These are phyloP conservation scores for Boletus rufocinnamomeus DNA, from an alignment of 768 basidiomycete species.

Conservation along the genomic window DNA sequence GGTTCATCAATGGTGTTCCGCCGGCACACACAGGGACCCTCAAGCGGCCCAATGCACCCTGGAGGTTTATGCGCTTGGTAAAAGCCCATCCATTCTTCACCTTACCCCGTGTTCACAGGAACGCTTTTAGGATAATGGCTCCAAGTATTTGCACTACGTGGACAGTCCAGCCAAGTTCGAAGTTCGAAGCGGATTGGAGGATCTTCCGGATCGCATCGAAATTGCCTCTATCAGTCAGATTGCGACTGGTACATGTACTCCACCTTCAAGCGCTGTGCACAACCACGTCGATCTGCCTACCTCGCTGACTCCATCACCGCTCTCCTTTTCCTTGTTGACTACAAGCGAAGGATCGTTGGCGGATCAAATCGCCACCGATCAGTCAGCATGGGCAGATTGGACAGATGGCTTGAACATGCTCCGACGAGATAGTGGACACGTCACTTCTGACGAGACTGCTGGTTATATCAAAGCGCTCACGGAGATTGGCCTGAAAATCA, in stretches of 20 bases:
- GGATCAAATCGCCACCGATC: constrained; percentile 77
- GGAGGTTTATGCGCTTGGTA: constrained; percentile 89
- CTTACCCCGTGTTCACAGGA: neutral
- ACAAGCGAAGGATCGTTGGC: constrained; percentile 71
- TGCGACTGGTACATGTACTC: constrained; percentile 68
- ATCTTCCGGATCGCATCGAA: constrained; percentile 86
- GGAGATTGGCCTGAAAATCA: constrained; percentile 90
- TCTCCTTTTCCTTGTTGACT: constrained; percentile 77
- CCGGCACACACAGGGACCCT: constrained; percentile 42
- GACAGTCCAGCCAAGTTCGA: constrained; percentile 80
- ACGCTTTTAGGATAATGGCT: constrained; percentile 63
- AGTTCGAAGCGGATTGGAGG: constrained; percentile 79
- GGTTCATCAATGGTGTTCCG: constrained; percentile 84
- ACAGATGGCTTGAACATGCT: constrained; percentile 92
- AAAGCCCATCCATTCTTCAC: constrained; percentile 18
- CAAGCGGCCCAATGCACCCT: constrained; percentile 63
- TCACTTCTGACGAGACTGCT: constrained; percentile 81
- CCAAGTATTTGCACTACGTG: constrained; percentile 83
- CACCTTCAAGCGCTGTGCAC: constrained; percentile 63
- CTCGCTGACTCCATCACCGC: constrained; percentile 58
- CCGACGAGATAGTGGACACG: constrained; percentile 77
- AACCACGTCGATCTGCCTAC: constrained; percentile 63
- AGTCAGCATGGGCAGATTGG: constrained; percentile 89
- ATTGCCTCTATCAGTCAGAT: constrained; percentile 79
- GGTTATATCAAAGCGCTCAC: constrained; percentile 85